Base-by-base conservation (phyloP, 2,329 filamentous ascomycete species). In the Aspergillus sergii region DNA sequence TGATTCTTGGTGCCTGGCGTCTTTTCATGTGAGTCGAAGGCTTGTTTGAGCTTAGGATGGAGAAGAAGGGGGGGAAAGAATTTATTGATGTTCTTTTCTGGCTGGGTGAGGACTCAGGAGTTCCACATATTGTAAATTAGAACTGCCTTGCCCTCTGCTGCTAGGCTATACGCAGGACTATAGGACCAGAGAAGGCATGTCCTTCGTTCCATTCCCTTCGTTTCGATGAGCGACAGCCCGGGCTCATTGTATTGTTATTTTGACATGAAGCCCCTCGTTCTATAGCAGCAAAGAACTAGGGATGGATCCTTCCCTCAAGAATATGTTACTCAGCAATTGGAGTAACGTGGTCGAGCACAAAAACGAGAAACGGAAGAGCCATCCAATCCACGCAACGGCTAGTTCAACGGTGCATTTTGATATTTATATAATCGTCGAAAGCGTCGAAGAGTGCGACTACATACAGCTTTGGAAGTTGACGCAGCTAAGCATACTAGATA, bases 1-100 rank as follows among this genome's bases (percentile, higher is more conserved):
- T 89, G 68, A 88, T 89, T 80, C 78, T 89, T 64, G 87, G 87
- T 87, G 87, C 87, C 70, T 89, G 87, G 87, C 83, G 87, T 71
- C 78, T 89, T 73, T 81, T 89, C 71, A 89, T 89, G 86, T 89
- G 67, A 75, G 36, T 14, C 56, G 48, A 16, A 28, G 32, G 3
- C 32, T 61, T 21, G n/a, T 34, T 14, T 34, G 16, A 21, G 16
- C 11, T 19, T n/a, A 51, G 26, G 46, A 50, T 26, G 23, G 23
- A 16, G 12, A 28, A 48, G 11, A 50, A 39, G 19, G 8, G 8
- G 19, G 2, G 2, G 2, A 19, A 41, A n/a, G 8, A 10, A n/a
- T 41, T 41, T 41, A 28, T 30, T 30, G 16, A 3, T 23, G 26
- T 19, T 23, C 46, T 30, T 50, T 30, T 28, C 14, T 30, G 16